Conservation (phyloP, 257 asterid species). For the Lycium barbarum region DNA sequence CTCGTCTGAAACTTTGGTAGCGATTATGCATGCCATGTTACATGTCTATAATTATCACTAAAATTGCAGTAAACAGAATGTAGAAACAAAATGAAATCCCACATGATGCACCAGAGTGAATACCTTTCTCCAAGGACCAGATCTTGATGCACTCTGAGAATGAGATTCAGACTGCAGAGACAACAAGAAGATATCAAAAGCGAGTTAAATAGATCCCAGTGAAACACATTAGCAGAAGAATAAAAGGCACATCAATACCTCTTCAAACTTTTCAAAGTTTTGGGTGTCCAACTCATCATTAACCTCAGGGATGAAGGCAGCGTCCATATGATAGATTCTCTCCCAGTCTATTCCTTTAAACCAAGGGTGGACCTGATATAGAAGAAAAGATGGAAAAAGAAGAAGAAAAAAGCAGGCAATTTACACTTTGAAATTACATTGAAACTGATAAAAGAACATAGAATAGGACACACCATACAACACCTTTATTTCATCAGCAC, state of each 20-base stretch:
- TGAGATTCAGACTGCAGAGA: constrained; percentile 71
- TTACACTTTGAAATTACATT: constrained; percentile 36
- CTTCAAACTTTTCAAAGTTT: constrained; percentile 94
- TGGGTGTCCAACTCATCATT: constrained; percentile 95
- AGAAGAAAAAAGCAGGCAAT: constrained; percentile 24
- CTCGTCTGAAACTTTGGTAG: neutral
- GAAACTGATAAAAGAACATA: constrained; percentile 40
- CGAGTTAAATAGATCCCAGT: neutral
- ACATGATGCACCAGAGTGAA: constrained; percentile 23
- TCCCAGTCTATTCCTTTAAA: constrained; percentile 80
- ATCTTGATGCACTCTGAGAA: constrained; percentile 63
- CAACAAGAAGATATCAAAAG: constrained; percentile 29
- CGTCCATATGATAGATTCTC: constrained; percentile 79
- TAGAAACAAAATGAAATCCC: neutral
- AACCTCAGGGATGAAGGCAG: constrained; percentile 95
- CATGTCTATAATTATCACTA: neutral
- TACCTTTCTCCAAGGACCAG: constrained; percentile 99
- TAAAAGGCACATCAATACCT: constrained; percentile 51
- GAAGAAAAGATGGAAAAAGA: constrained; percentile 28
- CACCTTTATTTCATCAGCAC: constrained; percentile 94
- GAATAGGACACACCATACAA: constrained; percentile 56
- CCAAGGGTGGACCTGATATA: constrained; percentile 82
- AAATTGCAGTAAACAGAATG: constrained; percentile 8
- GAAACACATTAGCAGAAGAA: constrained; percentile 24
- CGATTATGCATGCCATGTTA: neutral